Percentiles rank a stretch among this genome's conserved stretches.
These are phyloP conservation scores for Cyberlindnera sargentensis DNA, from an alignment of 805 yeast species.

Conservation along the genomic window DNA sequence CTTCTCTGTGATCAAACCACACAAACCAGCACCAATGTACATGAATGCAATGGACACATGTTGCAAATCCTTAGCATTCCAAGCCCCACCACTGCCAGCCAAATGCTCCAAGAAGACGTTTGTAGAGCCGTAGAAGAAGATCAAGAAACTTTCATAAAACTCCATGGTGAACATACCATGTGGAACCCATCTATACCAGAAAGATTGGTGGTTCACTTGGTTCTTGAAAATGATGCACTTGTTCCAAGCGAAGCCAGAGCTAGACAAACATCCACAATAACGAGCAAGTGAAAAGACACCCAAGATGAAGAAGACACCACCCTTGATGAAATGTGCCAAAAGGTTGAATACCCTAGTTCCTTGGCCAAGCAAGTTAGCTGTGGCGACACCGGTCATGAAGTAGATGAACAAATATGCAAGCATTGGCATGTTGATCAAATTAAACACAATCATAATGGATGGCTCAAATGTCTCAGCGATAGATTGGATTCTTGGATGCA, in stretches of 20 bases:
- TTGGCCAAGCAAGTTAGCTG: conserved; percentile 63
- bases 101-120: conserved; percentile 89
- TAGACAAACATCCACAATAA: conserved; percentile 73
- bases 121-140: conserved; percentile 83
- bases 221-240: conserved; percentile 24
- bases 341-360: conserved; percentile 66
- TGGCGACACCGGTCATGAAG: conserved; percentile 47
- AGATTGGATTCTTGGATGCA: conserved; percentile 20
- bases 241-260: conserved; percentile 93
- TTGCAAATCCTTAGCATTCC: conserved; percentile 88
- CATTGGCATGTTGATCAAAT: conserved; percentile 55
- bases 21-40: conserved; percentile 85
- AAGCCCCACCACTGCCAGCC: conserved; percentile 67
- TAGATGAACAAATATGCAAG: conserved; percentile 54
- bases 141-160: conserved; percentile 69
- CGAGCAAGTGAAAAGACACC: conserved; percentile 82
- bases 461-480: conserved; percentile 19
- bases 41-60: conserved; percentile 88
- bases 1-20: conserved; percentile 81
- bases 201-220: conserved; percentile 21
- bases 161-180: conserved; percentile 69
- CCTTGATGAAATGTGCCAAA: conserved; percentile 93
- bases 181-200: conserved; percentile 26
- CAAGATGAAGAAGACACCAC: conserved; percentile 74
- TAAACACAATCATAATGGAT: conserved; percentile 33